Base-by-base conservation (phyloP, 73 alveolate genomes). In the Halteria grandinella region DNA sequence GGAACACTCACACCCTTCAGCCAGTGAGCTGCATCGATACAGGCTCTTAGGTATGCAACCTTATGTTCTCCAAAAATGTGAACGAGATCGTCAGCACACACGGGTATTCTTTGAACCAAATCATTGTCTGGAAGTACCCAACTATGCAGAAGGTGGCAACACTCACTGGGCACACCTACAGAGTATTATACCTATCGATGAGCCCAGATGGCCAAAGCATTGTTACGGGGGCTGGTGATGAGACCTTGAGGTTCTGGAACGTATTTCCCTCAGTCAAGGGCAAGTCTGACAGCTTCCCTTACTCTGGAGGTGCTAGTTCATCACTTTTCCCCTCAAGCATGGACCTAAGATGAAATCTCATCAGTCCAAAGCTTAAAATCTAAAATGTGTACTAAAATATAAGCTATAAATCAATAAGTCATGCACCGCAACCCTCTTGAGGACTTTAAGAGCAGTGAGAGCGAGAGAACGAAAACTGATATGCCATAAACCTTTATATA, bases 201-300 rank as follows among this genome's bases (percentile, higher is more conserved):
- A 81, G 96, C 31, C 99, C 99, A 10, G 97, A 96, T 72, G 97
- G 97, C 11, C 89, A 92, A 71, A 94, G 82, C 50, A 92, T 96
- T 45, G 98, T 94, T 23, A 96, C 98, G 21, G 99, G 98, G 50
- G 98, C 99, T 11, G 98, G 98, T 1, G 99, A 96, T 75, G 98
- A 96, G 66, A 94, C 99, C 31, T 63, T 96, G 44, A 71, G 97
- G 59, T 96, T 96, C 77, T 96, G 99, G 99, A 94, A 91, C 69
- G 94, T 94, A n/a, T 96, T 94, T 83, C 99, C 99, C 17, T 45
- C 81, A 11, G 8, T 47, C 20, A 31, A 11, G 6, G 41, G 41
- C 11, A 53, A 11, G 23, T n/a, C n/a, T n/a, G n/a, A n/a, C n/a
- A n/a, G n/a, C n/a, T n/a, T n/a, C n/a, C n/a, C n/a, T n/a, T n/a